Conservation (phyloP, 768 basidiomycete genomes). For the Mycena amicta region DNA sequence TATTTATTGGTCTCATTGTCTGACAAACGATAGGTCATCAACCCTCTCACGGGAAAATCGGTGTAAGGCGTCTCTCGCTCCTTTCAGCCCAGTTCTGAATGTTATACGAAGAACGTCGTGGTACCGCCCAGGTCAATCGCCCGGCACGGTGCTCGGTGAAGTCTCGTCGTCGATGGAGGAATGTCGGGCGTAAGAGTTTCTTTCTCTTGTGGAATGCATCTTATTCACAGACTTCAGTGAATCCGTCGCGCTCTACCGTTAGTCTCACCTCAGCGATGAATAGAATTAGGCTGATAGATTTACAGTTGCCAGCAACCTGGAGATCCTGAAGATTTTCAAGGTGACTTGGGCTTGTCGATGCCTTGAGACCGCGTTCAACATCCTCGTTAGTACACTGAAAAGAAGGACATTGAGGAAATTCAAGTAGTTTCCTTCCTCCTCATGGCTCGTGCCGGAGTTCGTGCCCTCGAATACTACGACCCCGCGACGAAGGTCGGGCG, state of each 20-base stretch:
- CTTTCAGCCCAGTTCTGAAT: background rate
- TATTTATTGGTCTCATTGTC: too few relatives aligned
- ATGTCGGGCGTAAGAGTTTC: slow-evolving; percentile 88
- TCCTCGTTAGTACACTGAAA: slow-evolving; percentile 64
- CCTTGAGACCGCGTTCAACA: background rate
- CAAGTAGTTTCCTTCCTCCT: slow-evolving; percentile 80
- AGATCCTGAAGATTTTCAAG: slow-evolving; percentile 81
- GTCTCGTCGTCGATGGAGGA: slow-evolving; percentile 92
- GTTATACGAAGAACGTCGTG: slow-evolving; percentile 60
- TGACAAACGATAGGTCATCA: slow-evolving; percentile 63
- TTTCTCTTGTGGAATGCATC: slow-evolving; percentile 51
- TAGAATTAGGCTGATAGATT: slow-evolving; percentile 2
- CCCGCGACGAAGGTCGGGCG: slow-evolving; percentile 50
- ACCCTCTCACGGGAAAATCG: slow-evolving; percentile 77
- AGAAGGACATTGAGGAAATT: slow-evolving; percentile 73
- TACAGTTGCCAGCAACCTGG: slow-evolving; percentile 70
- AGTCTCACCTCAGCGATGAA: slow-evolving; percentile 32
- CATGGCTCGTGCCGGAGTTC: slow-evolving; percentile 84
- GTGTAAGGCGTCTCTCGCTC: slow-evolving; percentile 48
- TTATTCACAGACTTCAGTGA: slow-evolving; percentile 38
- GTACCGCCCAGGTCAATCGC: slow-evolving; percentile 88
- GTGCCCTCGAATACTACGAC: slow-evolving; percentile 83
- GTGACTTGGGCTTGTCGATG: too few relatives aligned
- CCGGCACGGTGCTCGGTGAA: slow-evolving; percentile 81
- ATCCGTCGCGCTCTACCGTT: slow-evolving; percentile 80